Percentiles rank a stretch among this genome's conserved stretches.
Conservation (phyloP, 73 alveolate genomes). For the Uronychia setigera region DNA sequence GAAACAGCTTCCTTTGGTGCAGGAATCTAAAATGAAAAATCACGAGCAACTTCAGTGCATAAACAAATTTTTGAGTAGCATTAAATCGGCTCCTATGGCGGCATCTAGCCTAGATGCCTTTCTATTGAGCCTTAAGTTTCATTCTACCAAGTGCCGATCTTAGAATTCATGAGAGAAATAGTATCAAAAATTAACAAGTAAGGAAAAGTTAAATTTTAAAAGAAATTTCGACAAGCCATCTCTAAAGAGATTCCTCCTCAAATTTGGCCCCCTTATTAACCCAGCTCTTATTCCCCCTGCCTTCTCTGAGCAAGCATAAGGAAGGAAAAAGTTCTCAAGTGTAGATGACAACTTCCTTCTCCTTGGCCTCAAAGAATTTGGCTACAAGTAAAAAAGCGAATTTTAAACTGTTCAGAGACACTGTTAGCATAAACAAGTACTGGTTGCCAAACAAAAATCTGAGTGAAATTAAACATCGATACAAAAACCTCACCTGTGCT, state of each 20-base stretch:
- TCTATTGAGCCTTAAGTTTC: slow-evolving; percentile 29
- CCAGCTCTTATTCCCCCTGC: slow-evolving; percentile 11
- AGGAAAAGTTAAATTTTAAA: neutral
- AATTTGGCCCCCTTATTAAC: slow-evolving; percentile 14
- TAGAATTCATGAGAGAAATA: slow-evolving; percentile 11
- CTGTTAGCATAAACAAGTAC: slow-evolving; percentile 55
- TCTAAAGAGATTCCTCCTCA: neutral
- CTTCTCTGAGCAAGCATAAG: slow-evolving; percentile 6
- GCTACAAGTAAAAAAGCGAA: slow-evolving; percentile 80
- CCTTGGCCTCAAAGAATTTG: slow-evolving; percentile 79
- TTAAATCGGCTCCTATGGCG: too few species aligned
- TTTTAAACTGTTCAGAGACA: neutral
- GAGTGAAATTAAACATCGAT: slow-evolving; percentile 87
- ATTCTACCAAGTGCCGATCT: slow-evolving; percentile 27
- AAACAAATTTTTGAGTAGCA: too few species aligned
- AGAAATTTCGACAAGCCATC: neutral
- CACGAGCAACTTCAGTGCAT: too few species aligned
- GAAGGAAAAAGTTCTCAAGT: slow-evolving; percentile 74
- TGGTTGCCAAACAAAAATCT: slow-evolving; percentile 87
- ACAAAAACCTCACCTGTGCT: slow-evolving; percentile 83
- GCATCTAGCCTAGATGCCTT: too few species aligned
- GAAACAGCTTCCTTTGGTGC: too few species aligned
- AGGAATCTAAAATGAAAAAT: too few species aligned
- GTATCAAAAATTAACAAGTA: slow-evolving; percentile 11
- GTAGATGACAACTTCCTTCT: slow-evolving; percentile 83